Percentiles rank a stretch among this genome's conserved stretches.
phyloP scores from a whole-genome alignment of 305 asterid species.

The Plantago coronopus region DNA sequence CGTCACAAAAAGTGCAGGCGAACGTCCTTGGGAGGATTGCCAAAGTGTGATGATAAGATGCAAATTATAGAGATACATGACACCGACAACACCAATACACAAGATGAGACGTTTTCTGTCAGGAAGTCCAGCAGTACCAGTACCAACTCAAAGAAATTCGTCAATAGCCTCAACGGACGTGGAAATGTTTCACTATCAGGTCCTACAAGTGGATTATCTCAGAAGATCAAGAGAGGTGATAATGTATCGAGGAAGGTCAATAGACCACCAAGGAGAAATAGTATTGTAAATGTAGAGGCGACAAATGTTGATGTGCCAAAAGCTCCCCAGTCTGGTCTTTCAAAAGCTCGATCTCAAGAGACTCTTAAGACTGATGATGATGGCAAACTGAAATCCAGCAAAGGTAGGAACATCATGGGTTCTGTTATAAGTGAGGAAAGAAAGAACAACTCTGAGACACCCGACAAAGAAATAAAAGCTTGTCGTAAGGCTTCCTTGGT shows the following conservation, averaged over 20 bases:
- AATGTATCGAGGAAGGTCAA: not conserved
- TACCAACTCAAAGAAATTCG: not conserved
- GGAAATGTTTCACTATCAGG: not conserved
- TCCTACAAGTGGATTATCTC: not conserved
- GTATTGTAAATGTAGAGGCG: constrained; percentile 4
- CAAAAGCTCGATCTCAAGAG: not conserved
- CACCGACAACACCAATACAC: not conserved
- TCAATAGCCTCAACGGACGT: not conserved
- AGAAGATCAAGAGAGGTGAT: not conserved
- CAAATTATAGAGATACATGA: not conserved
- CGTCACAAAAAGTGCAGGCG: constrained; percentile 12
- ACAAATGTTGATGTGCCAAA: constrained; percentile 11
- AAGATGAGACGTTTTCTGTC: not conserved
- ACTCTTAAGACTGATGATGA: not conserved
- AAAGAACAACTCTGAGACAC: not conserved
- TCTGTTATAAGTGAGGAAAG: constrained; percentile 9
- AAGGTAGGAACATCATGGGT: not conserved
- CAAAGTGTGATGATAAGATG: not conserved
- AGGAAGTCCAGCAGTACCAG: constrained; percentile 4
- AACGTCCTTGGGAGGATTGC: constrained; percentile 11
- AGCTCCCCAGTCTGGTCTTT: not conserved
- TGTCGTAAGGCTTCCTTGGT: constrained; percentile 10
- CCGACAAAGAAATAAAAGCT: constrained; percentile 8
- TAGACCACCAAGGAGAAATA: not conserved
- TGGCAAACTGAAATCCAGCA: not conserved